Conservation (phyloP, 768 basidiomycete species). For the Hericium rajendrae region DNA sequence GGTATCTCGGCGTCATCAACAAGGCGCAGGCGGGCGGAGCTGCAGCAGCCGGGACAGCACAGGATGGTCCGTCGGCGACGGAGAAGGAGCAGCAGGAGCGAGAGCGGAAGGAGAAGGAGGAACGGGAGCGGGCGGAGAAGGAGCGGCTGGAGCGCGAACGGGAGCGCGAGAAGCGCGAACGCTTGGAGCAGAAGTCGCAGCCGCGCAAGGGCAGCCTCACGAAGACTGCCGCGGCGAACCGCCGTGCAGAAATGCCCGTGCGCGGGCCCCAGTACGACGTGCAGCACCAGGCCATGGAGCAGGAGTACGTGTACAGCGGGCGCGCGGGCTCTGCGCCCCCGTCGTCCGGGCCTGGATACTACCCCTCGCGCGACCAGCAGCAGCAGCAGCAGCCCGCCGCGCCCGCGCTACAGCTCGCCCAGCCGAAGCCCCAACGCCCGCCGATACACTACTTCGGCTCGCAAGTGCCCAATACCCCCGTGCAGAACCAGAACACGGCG, state of each 20-base stretch:
- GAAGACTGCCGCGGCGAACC: conserved; percentile 45
- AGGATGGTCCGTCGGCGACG: conserved; percentile 2
- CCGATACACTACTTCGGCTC: conserved; percentile 7
- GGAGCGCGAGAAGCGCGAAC: conserved; percentile 31
- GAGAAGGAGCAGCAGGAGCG: conserved; percentile 15
- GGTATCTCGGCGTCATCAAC: conserved; percentile 98
- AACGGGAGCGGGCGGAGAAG: conserved; percentile 26
- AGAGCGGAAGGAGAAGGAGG: conserved; percentile 32
- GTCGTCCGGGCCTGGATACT: neutral
- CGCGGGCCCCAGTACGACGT: conserved; percentile 88
- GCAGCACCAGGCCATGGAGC: conserved; percentile 89
- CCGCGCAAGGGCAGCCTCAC: conserved; percentile 50
- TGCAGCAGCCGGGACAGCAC: conserved; percentile 25
- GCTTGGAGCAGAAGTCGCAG: conserved; percentile 32
- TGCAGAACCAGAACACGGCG: conserved; percentile 3
- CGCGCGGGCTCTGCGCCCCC: conserved; percentile 1
- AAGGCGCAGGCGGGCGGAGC: conserved; percentile 54
- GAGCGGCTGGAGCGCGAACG: conserved; percentile 25
- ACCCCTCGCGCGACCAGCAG: neutral
- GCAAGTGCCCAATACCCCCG: conserved; percentile 7
- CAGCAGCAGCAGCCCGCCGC: neutral
- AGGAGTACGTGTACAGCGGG: conserved; percentile 50
- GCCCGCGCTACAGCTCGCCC: conserved; percentile 13
- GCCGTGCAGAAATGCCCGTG: conserved; percentile 80
- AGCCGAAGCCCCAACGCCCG: conserved; percentile 31